These are phyloP conservation scores for Tuber brumale DNA, from an alignment of 495 filamentous ascomycete genomes.

Conservation along the genomic window DNA sequence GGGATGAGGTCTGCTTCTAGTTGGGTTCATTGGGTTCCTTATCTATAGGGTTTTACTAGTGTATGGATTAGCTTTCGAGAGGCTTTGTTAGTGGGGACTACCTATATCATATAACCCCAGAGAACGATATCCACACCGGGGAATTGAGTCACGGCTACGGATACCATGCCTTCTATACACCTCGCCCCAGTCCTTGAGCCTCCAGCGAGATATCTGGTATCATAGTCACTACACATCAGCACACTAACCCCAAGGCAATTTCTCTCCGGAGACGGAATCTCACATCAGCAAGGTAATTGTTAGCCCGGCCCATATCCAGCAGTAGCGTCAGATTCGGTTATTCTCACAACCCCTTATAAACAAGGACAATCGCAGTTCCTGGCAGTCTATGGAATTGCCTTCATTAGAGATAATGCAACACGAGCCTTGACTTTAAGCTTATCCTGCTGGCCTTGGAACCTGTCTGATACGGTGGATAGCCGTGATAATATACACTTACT, in stretches of 20 bases:
- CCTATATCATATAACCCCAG: slow-evolving; percentile 54
- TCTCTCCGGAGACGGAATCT: not conserved
- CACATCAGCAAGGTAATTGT: slow-evolving; percentile 14
- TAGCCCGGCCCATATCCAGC: not conserved
- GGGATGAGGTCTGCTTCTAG: not conserved
- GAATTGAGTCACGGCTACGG: slow-evolving; percentile 23
- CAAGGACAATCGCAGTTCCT: no score
- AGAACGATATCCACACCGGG: slow-evolving; percentile 54
- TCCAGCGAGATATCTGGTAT: not conserved
- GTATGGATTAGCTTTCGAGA: not conserved
- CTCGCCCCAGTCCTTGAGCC: slow-evolving; percentile 4
- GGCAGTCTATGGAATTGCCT: no score
- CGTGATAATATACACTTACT: no score
- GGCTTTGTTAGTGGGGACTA: slow-evolving; percentile 41
- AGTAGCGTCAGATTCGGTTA: no score
- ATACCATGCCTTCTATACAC: not conserved
- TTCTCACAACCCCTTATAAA: no score
- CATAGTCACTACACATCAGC: not conserved
- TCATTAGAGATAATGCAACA: no score
- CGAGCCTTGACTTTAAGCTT: no score
- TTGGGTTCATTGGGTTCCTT: not conserved
- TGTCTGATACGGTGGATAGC: no score
- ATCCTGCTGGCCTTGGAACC: no score
- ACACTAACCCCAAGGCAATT: not conserved
- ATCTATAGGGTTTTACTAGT: not conserved